Evolutionary conservation across 352 stramenopile species (phyloP), one percentile per base, ranked within the genome.

Genomic region (Phytopythium chamaehyphon): DNA sequence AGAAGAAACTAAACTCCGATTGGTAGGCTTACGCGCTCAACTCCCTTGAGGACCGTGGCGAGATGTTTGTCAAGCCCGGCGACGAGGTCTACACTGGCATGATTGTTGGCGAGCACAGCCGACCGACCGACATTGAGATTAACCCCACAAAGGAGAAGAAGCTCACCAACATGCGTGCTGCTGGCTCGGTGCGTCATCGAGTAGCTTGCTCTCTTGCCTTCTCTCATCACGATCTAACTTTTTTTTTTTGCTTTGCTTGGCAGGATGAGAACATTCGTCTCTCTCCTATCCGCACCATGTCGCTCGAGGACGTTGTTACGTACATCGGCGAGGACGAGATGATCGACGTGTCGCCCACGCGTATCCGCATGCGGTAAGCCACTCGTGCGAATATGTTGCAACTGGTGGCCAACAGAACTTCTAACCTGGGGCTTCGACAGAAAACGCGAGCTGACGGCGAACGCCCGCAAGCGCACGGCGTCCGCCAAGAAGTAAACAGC

Each of bases 301-400:
- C 80, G n/a, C 78, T 99, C 0, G 97, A 99, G 69, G 96, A 99
- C 62, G 73, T 98, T 21, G 97, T 99, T 60, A 93, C 93, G 6
- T 99, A 99, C 70, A 91, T 99, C 62, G 82, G 76, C 46, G 88
- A 98, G 43, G 97, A 99, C 70, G 97, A 99, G 73, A 97, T 99
- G 67, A 97, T 99, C 54, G 97, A 99, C 65, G 90, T 99, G 14
- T 98, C 96, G 38, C 97, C 97, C 16, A 69, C 68, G 22, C 95
- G 78, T 61, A 96, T 99, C 42, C 86, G 97, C 51, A 92, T 99
- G 65, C 64, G 73, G 71, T 82, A 48, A 22, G 66, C 62, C 11
- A 12, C 21, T 35, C 6, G 19, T 43, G 24, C 0, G 6, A 7
- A 14, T 12, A 2, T 21, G 6, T 4, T 19, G 1, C 15, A 33